These are phyloP conservation scores for Hippophae rhamnoides DNA, from an alignment of 306 rosid species.

Conservation along the genomic window DNA sequence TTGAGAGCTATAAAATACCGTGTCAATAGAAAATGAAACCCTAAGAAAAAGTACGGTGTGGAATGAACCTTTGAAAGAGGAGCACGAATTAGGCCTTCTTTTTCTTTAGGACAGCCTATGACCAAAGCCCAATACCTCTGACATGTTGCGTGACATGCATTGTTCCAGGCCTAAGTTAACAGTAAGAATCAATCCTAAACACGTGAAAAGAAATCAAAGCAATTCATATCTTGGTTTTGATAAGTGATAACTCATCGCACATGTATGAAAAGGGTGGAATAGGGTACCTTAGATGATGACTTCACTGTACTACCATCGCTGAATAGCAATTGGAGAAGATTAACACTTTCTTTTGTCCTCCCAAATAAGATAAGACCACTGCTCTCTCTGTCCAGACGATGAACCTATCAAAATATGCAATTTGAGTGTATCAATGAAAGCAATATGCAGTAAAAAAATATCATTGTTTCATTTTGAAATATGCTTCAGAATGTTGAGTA, in stretches of 20 bases:
- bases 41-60: conserved; percentile 12
- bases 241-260: conserved; percentile 1
- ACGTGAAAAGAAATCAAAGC: background rate
- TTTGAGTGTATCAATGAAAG: conserved; percentile 2
- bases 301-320: conserved; percentile 41
- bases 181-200: conserved; percentile 2
- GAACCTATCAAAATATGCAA: conserved; percentile 44
- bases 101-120: conserved; percentile 77
- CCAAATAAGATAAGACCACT: conserved; percentile 79
- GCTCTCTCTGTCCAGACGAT: conserved; percentile 87
- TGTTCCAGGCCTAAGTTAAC: conserved; percentile 57
- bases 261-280: background rate
- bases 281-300: conserved; percentile 53
- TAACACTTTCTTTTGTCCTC: conserved; percentile 68
- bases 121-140: conserved; percentile 91
- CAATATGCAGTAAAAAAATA: background rate
- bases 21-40: background rate
- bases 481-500: too few relatives aligned
- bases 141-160: conserved; percentile 63
- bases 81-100: conserved; percentile 69
- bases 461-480: too few relatives aligned
- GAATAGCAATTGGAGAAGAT: conserved; percentile 65
- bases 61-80: conserved; percentile 79
- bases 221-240: background rate
- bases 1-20: conserved; percentile 9